Evolutionary conservation across 2,329 filamentous ascomycete species (phyloP).

Genomic region (Hypoxylon sp.): DNA sequence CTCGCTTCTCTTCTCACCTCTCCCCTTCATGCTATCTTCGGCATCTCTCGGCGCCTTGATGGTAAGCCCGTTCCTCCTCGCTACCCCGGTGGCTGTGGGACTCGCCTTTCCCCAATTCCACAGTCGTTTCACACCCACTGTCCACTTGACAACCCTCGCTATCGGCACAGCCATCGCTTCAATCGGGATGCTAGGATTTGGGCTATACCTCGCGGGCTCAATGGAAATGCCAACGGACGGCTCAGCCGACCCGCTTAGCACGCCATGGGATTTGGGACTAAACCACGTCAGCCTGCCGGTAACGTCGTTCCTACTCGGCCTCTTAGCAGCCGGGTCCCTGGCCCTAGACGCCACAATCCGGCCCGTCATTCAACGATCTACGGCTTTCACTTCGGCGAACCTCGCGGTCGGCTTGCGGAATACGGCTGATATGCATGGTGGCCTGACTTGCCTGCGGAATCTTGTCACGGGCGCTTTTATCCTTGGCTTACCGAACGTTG

Average conservation of each 20-base stretch:
- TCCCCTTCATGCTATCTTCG: slow-evolving; percentile 61
- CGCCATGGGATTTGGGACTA: slow-evolving; percentile 40
- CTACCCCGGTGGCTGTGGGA: slow-evolving; percentile 53
- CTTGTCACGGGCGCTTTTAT: slow-evolving; percentile 62
- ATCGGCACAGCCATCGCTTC: slow-evolving; percentile 59
- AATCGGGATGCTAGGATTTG: slow-evolving; percentile 62
- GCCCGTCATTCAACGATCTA: slow-evolving; percentile 63
- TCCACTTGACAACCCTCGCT: slow-evolving; percentile 56
- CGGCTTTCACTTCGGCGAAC: slow-evolving; percentile 65
- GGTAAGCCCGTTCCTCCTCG: slow-evolving; percentile 61
- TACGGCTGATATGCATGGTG: slow-evolving; percentile 65
- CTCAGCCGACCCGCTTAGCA: slow-evolving; percentile 48
- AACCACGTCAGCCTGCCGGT: slow-evolving; percentile 57
- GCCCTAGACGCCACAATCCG: slow-evolving; percentile 60
- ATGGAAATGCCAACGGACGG: slow-evolving; percentile 52
- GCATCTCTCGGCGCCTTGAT: slow-evolving; percentile 62
- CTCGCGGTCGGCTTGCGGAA: slow-evolving; percentile 63
- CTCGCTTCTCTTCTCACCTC: slow-evolving; percentile 63
- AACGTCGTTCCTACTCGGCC: slow-evolving; percentile 63
- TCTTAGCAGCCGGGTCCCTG: slow-evolving; percentile 62
- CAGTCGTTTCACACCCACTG: slow-evolving; percentile 54
- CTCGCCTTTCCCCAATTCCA: slow-evolving; percentile 55
- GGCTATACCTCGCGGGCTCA: slow-evolving; percentile 59
- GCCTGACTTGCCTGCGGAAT: slow-evolving; percentile 59
- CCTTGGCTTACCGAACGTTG: slow-evolving; percentile 59